Conservation (phyloP, 495 filamentous ascomycete species). For the Aspergillus ellipticus region DNA sequence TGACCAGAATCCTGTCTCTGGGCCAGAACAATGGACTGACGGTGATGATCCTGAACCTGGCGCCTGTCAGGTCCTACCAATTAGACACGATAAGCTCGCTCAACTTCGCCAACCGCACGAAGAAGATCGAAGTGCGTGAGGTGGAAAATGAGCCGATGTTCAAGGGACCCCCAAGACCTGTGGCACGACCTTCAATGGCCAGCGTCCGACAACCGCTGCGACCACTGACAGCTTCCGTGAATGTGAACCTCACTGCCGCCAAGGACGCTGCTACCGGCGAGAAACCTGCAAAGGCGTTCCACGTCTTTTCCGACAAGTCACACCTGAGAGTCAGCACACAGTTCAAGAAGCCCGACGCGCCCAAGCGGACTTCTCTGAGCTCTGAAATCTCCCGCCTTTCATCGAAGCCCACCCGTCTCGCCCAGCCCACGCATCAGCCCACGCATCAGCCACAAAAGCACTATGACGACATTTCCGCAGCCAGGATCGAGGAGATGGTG, state of each 20-base stretch:
- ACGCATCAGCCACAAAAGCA: slow-evolving; percentile 23
- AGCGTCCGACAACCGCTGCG: slow-evolving; percentile 70
- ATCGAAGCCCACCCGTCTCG: slow-evolving; percentile 26
- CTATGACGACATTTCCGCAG: slow-evolving; percentile 58
- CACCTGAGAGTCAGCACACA: slow-evolving; percentile 41
- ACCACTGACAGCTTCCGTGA: slow-evolving; percentile 58
- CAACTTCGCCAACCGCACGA: slow-evolving; percentile 92
- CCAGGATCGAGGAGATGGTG: slow-evolving; percentile 85
- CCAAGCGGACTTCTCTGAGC: slow-evolving; percentile 38
- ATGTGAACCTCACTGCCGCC: slow-evolving; percentile 53
- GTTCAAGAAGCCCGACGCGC: slow-evolving; percentile 36
- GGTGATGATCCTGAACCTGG: slow-evolving; percentile 94
- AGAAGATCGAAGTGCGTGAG: slow-evolving; percentile 93
- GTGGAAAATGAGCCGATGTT: slow-evolving; percentile 90
- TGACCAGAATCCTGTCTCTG: slow-evolving; percentile 89
- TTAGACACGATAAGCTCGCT: slow-evolving; percentile 90
- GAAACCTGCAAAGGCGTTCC: slow-evolving; percentile 79
- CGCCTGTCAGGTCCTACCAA: slow-evolving; percentile 81
- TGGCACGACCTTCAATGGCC: slow-evolving; percentile 39
- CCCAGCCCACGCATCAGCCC: slow-evolving; percentile 25
- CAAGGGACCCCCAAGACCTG: slow-evolving; percentile 60
- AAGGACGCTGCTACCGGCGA: slow-evolving; percentile 52
- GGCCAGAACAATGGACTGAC: slow-evolving; percentile 96
- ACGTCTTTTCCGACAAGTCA: slow-evolving; percentile 71
- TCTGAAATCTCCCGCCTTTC: slow-evolving; percentile 31